Percentiles rank a stretch among this genome's conserved stretches.
phyloP scores from a whole-genome alignment of 2,329 filamentous ascomycete genomes.

The Hymenoscyphus albidus region DNA sequence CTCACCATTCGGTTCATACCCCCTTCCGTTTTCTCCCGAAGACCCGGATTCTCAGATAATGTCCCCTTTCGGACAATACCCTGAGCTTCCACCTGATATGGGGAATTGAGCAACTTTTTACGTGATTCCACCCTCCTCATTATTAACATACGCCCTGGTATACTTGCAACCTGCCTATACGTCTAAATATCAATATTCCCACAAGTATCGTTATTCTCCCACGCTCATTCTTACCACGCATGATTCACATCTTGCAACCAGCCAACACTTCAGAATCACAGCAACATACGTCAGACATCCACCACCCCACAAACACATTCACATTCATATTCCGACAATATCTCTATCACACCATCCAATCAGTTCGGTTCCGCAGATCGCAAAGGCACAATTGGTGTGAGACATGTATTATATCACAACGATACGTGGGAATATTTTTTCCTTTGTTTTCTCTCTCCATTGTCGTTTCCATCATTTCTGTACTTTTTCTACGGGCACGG shows the following conservation, averaged over 20 bases:
- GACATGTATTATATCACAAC: background rate
- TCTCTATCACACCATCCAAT: conserved; percentile 1
- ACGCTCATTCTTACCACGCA: background rate
- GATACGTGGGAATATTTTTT: background rate
- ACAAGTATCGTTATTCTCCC: background rate
- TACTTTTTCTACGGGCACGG: background rate
- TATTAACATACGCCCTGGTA: background rate
- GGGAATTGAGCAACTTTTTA: background rate
- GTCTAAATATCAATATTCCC: background rate
- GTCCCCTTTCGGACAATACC: background rate
- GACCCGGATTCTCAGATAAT: background rate
- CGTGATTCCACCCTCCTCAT: background rate
- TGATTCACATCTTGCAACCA: background rate
- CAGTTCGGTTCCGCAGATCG: background rate
- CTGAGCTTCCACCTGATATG: background rate
- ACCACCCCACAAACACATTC: background rate
- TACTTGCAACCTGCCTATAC: background rate
- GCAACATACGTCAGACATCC: background rate
- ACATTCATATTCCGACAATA: background rate
- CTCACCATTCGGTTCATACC: background rate
- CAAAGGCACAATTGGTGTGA: conserved; percentile 2
- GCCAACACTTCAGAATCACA: background rate
- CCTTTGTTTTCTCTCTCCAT: background rate
- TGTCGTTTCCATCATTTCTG: background rate
- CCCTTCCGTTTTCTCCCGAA: background rate